phyloP scores from a whole-genome alignment of 805 yeast species.

The Metschnikowia rubicola region DNA sequence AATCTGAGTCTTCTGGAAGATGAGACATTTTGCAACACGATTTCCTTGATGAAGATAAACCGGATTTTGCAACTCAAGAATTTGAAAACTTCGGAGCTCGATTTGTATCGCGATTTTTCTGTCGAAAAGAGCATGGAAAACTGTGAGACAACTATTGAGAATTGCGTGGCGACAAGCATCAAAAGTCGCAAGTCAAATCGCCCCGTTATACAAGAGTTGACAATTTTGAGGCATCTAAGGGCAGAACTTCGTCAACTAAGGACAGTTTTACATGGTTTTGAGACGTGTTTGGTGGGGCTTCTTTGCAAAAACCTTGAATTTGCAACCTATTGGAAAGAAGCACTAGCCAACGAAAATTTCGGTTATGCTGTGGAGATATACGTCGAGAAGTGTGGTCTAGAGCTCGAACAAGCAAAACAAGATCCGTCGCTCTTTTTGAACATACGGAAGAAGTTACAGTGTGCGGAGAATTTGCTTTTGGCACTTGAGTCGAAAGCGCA shows the following conservation, averaged over 20 bases:
- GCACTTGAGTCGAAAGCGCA: neutral
- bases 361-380: constrained; percentile 11
- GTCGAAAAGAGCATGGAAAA: neutral
- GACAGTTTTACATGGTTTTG: neutral
- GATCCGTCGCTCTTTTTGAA: neutral
- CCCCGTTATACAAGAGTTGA: neutral
- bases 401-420: neutral
- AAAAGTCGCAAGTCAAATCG: neutral
- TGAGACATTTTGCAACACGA: constrained; percentile 9
- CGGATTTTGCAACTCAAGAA: constrained; percentile 9
- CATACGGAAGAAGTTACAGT: neutral
- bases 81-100: constrained; percentile 1
- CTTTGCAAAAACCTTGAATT: neutral
- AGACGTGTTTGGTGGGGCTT: neutral
- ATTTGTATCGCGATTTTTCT: constrained; percentile 6
- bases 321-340: constrained; percentile 3
- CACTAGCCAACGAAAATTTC: constrained; percentile 2
- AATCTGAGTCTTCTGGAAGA: constrained; percentile 2
- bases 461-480: constrained; percentile 1
- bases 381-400: constrained; percentile 7
- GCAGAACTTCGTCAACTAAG: neutral
- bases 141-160: neutral
- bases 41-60: constrained; percentile 11
- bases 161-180: neutral
- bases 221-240: neutral